phyloP scores from a whole-genome alignment of 768 basidiomycete genomes.

The Calocybe cyanea region DNA sequence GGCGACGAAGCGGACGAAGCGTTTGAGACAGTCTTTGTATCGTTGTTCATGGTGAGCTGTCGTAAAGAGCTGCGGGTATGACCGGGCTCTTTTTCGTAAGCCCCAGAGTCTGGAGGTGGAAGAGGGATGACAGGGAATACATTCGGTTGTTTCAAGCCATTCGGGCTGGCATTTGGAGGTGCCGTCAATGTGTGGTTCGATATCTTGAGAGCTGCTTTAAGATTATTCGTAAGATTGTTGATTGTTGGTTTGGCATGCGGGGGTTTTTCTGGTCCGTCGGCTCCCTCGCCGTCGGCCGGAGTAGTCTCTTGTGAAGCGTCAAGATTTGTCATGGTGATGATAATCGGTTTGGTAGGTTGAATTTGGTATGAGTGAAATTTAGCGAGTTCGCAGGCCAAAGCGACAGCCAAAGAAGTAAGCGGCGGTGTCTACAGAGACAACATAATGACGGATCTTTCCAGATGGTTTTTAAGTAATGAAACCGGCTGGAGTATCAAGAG shows the following conservation, averaged over 20 bases:
- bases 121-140: constrained; percentile 34
- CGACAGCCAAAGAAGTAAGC: constrained; percentile 20
- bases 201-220: constrained; percentile 22
- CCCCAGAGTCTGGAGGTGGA: constrained; percentile 46
- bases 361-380: constrained; percentile 22
- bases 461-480: constrained; percentile 22
- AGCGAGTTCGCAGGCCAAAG: constrained; percentile 10
- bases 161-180: constrained; percentile 1
- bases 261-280: constrained; percentile 60
- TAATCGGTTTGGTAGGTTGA: constrained; percentile 21
- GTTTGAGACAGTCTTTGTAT: constrained; percentile 23
- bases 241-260: constrained; percentile 31
- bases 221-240: constrained; percentile 21
- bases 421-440: constrained; percentile 36
- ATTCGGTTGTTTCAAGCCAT: constrained; percentile 9
- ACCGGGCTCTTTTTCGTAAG: constrained; percentile 49
- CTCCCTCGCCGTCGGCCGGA: constrained; percentile 51
- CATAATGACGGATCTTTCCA: constrained; percentile 40
- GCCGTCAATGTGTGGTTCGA: constrained; percentile 18
- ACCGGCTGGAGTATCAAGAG: constrained; percentile 12
- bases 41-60: constrained; percentile 28
- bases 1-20: constrained; percentile 41
- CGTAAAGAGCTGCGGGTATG: constrained; percentile 42
- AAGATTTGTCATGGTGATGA: constrained; percentile 37
- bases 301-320: constrained; percentile 48